Percentiles rank a stretch among this genome's conserved stretches.
Conservation (phyloP, 2,329 filamentous ascomycete genomes). For the Cytospora chrysosperma region DNA sequence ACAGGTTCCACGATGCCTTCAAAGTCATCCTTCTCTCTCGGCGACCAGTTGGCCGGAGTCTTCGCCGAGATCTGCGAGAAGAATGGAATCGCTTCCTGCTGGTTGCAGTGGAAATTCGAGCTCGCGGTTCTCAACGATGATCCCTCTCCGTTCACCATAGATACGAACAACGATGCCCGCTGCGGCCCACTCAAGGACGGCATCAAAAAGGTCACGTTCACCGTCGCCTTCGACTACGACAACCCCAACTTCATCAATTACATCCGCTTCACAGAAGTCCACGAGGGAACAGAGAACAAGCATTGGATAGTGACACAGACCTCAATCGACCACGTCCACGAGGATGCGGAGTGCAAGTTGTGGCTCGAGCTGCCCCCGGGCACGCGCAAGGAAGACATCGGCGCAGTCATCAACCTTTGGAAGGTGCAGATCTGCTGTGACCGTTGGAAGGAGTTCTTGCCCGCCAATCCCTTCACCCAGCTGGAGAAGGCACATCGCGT, state of each 20-base stretch:
- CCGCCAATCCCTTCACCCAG: not conserved
- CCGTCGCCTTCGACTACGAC: conserved; percentile 1
- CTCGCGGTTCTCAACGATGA: not conserved
- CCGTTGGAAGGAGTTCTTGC: conserved; percentile 5
- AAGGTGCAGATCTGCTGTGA: conserved; percentile 11
- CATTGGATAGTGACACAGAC: conserved; percentile 18
- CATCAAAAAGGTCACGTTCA: conserved; percentile 11
- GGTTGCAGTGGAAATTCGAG: conserved; percentile 18
- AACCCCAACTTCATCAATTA: conserved; percentile 15
- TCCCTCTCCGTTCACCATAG: not conserved
- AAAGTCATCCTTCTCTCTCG: not conserved
- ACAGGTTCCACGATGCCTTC: not conserved
- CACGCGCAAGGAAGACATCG: conserved; percentile 1
- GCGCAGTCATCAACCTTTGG: not conserved
- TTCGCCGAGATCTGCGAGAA: conserved; percentile 1
- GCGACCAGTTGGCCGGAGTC: conserved; percentile 2
- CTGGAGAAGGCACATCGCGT: conserved; percentile 10
- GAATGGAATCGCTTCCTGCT: conserved; percentile 13
- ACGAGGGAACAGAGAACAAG: not conserved
- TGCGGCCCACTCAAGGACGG: not conserved
- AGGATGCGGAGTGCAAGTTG: conserved; percentile 5
- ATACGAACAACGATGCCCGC: not conserved
- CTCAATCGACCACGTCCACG: conserved; percentile 12
- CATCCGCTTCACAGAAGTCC: conserved; percentile 14
- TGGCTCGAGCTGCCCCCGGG: conserved; percentile 11